Evolutionary conservation across 805 yeast species (phyloP), one percentile per base, ranked within the genome.

Genomic region (Zygoascus bituminiphila): DNA sequence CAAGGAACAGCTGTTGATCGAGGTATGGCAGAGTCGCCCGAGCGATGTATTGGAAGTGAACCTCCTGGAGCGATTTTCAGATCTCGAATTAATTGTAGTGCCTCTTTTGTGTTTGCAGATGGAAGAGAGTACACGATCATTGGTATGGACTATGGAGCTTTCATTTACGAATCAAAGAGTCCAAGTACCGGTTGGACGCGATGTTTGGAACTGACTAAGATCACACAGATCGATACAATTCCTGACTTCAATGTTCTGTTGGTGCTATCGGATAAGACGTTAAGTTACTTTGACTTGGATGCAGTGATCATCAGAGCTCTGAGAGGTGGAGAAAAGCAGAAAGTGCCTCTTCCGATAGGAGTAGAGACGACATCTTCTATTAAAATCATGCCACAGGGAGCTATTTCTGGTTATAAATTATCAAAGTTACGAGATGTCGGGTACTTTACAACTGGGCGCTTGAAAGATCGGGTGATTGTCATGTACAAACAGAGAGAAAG

Each of bases 371-470:
- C 42, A 20, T 21, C 45, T 2, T 14, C 20, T 2, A 17, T 20
- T 2, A 12, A 12, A 14, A 42, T 33, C 9, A 24, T 21, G 8
- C 23, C 26, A 3, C 21, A 33, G 14, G 20, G 24, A 14, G 42
- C 44, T 8, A 14, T 35, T 3, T 31, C 38, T 21, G 81, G 85
- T 14, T 81, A 78, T 57, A 73, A 62, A 17, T 50, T 68, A 10
- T 63, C 64, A n/a, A 56, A 56, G 29, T 54, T 55, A 33, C 44
- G 66, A 62, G 65, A 78, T 60, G 79, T 80, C 0, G 64, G 75
- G 1, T 80, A 75, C 53, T 88, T 85, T 65, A 76, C 75, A 43
- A 68, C 84, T 51, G 96, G 93, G 0, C 75, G 72, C 25, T 87
- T 88, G 60, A 73, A 79, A 50, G 79, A 78, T 62, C 71, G 78